Evolutionary conservation across 106 monocot genomes (phyloP).

Genomic region (Dioscorea dumetorum): DNA sequence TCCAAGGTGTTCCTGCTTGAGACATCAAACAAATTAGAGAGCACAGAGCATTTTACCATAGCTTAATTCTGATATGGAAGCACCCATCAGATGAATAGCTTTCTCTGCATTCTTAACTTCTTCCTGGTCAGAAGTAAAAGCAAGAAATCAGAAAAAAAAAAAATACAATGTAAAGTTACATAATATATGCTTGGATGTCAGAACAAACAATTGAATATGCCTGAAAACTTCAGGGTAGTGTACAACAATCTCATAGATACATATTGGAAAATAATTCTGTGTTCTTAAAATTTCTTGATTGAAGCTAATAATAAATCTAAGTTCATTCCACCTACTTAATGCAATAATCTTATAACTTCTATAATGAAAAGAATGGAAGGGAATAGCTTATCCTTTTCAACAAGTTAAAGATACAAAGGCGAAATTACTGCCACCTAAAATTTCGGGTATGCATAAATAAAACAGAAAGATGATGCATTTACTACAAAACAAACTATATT

Average conservation of each 20-base stretch:
- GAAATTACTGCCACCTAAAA: too few species aligned
- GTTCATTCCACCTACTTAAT: too few species aligned
- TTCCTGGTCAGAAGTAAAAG: conserved; percentile 43
- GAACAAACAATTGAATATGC: background rate
- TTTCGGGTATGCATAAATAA: too few species aligned
- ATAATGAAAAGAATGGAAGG: too few species aligned
- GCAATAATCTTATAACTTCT: too few species aligned
- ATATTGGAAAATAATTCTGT: background rate
- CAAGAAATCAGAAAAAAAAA: background rate
- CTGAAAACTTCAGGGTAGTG: background rate
- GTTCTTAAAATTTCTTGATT: too few species aligned
- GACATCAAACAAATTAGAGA: background rate
- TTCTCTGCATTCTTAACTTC: conserved; percentile 63
- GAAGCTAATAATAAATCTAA: too few species aligned
- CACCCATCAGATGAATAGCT: conserved; percentile 68
- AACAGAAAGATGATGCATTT: too few species aligned
- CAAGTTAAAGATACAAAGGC: too few species aligned
- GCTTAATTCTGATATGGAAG: conserved; percentile 50
- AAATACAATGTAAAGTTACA: background rate
- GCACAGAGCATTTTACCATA: conserved; percentile 32
- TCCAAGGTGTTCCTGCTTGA: background rate
- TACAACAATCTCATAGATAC: background rate
- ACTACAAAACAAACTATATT: too few species aligned
- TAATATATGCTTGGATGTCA: background rate
- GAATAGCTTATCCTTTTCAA: too few species aligned